These are phyloP conservation scores for Herpetomonas samuelpessoai DNA, from an alignment of 208 protist genomes.

Conservation along the genomic window DNA sequence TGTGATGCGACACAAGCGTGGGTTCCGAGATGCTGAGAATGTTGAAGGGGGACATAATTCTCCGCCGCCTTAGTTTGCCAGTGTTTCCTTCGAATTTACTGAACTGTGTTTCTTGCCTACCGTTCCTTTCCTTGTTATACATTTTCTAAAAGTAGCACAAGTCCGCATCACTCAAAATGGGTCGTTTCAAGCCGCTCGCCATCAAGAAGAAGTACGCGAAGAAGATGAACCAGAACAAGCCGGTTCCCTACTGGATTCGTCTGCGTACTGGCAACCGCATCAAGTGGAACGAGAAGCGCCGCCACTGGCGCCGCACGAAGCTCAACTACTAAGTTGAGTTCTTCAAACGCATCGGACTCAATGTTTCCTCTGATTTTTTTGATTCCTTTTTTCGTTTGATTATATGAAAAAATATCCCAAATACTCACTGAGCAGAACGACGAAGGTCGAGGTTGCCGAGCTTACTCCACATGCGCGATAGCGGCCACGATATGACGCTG, in stretches of 20 bases:
- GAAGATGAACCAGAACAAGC: constrained; percentile 93
- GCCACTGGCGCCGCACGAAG: constrained; percentile 96
- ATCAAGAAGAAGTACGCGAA: constrained; percentile 95
- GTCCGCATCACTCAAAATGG: constrained; percentile 46
- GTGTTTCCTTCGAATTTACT: no score
- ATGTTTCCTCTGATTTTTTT: not conserved
- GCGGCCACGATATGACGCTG: not conserved
- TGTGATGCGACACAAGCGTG: no score
- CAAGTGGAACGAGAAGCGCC: constrained; percentile 95
- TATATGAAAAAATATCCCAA: not conserved
- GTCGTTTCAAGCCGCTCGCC: constrained; percentile 89
- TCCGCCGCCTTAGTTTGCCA: no score
- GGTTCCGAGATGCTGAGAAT: no score
- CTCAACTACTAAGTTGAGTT: constrained; percentile 76
- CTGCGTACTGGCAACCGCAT: constrained; percentile 91
- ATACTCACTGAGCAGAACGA: no score
- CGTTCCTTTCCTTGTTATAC: not conserved
- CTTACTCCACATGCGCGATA: no score
- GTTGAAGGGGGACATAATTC: no score
- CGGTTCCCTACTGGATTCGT: constrained; percentile 93
- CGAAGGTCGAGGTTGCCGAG: no score
- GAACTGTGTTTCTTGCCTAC: not conserved
- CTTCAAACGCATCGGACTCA: not conserved
- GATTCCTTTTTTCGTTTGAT: not conserved
- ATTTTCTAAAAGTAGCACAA: not conserved